Conservation (phyloP, 2,329 filamentous ascomycete species). For the Monosporascus sp. region DNA sequence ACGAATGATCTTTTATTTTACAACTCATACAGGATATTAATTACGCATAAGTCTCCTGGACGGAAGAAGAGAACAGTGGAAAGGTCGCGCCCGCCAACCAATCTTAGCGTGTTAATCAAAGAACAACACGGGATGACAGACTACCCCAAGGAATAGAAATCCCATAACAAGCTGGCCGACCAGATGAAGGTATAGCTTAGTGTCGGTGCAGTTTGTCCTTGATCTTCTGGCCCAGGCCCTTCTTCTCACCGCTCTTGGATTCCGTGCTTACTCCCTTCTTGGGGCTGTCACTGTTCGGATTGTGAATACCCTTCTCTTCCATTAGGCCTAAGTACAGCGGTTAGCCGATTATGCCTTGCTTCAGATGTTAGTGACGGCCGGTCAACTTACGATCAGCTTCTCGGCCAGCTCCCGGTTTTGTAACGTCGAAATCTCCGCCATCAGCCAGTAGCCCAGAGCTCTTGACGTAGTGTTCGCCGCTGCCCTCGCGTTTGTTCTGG, state of each 20-base stretch:
- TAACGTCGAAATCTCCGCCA: conserved; percentile 62
- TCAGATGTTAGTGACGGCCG: too few relatives aligned
- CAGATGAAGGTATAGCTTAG: conserved; percentile 12
- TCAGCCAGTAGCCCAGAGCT: conserved; percentile 56
- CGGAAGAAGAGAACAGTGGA: too few relatives aligned
- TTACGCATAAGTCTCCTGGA: too few relatives aligned
- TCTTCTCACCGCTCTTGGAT: conserved; percentile 35
- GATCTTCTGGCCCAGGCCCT: conserved; percentile 57
- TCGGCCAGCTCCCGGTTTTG: conserved; percentile 56
- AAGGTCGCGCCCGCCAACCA: too few relatives aligned
- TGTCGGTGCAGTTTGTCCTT: conserved; percentile 62
- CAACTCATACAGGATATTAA: too few relatives aligned
- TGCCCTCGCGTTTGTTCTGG: conserved; percentile 38
- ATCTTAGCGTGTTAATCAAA: too few relatives aligned
- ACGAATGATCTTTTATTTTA: too few relatives aligned
- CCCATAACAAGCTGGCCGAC: background rate
- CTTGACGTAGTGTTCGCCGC: conserved; percentile 53
- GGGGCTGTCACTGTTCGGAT: conserved; percentile 7
- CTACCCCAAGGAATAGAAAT: background rate
- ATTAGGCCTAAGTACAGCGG: conserved; percentile 40
- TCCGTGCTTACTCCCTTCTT: conserved; percentile 18
- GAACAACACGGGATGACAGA: too few relatives aligned
- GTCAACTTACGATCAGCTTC: conserved; percentile 59
- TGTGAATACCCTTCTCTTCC: conserved; percentile 46
- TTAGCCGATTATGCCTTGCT: too few relatives aligned